Conservation (phyloP, 2,329 filamentous ascomycete genomes). For the Fusarium pseudoanthophilum region DNA sequence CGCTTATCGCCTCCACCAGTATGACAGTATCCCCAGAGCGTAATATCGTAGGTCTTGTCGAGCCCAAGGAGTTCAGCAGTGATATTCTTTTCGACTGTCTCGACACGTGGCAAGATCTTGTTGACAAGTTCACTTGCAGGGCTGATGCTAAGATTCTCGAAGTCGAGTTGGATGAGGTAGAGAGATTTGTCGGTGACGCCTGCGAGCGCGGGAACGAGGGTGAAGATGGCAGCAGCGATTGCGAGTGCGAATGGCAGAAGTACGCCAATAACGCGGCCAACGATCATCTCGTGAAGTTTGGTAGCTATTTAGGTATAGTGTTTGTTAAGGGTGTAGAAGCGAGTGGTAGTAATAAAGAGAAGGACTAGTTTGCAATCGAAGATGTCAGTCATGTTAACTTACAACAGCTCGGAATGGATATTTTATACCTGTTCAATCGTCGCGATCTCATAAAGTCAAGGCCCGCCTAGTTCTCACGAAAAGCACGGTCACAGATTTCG, state of each 20-base stretch:
- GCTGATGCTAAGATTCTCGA: not conserved
- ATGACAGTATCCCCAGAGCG: not conserved
- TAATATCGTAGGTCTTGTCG: not conserved
- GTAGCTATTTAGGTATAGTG: rapidly evolving
- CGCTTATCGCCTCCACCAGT: not conserved
- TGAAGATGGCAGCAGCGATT: not conserved
- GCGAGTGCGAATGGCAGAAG: not conserved
- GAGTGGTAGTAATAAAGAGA: not conserved
- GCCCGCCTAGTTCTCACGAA: not conserved
- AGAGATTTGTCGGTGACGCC: not conserved
- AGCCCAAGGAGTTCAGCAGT: not conserved
- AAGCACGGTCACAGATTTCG: not conserved
- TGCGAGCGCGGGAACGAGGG: not conserved
- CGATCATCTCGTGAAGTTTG: not conserved
- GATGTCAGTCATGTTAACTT: not conserved
- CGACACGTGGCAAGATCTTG: not conserved
- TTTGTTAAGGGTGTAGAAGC: not conserved
- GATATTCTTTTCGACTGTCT: not conserved
- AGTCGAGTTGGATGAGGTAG: not conserved
- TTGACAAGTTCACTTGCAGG: not conserved
- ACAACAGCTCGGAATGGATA: not conserved
- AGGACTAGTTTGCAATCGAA: not conserved
- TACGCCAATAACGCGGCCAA: not conserved
- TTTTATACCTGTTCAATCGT: not conserved
- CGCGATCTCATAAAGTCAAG: not conserved